Evolutionary conservation across 2,329 filamentous ascomycete species (phyloP), one percentile per base, ranked within the genome.

Genomic region (Epichloe hybrida): DNA sequence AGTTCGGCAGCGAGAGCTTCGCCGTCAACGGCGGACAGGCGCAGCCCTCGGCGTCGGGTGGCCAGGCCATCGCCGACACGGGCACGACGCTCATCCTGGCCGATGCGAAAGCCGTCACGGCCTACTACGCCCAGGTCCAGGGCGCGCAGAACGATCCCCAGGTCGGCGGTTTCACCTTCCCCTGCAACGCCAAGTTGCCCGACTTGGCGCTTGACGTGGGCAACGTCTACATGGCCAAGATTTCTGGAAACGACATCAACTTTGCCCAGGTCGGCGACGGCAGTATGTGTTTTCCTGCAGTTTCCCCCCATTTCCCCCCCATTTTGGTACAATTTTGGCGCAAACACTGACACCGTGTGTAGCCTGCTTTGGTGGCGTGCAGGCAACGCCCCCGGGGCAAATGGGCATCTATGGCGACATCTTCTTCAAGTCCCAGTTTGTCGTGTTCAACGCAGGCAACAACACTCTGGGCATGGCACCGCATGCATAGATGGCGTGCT

Each of bases 311-410:
- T 23, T 23, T 5, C 23, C 3, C 7, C 23, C 23, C 23, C 5
- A 23, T 23, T 2, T 6, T 23, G 23, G 7, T 3, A 3, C 23
- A 27, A 7, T 1, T 31, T 27, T 4, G 13, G 40, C 12, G 21
- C 13, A 9, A 23, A 42, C 3, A 42, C 40, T 42, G 11, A 42
- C 40, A 5, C 4, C 21, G 3, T 23, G 21, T 38, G 4, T 23
- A 76, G 73, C 70, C 50, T 87, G 83, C 70, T 86, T 83, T 57
- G 83, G 82, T 53, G 83, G 81, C 57, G 66, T 87, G 17, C 83
- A 87, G 67, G 72, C 75, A 35, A 78, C 76, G 45, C 70, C 73
- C 73, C 68, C 69, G 0, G 55, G 55, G 13, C 66, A 69, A 31
- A 64, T 84, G 38, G 77, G 81, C 64, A 81, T 88, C 61, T 80